These are phyloP conservation scores for Amylocarpus encephaloides DNA, from an alignment of 2,329 filamentous ascomycete genomes.

Conservation along the genomic window DNA sequence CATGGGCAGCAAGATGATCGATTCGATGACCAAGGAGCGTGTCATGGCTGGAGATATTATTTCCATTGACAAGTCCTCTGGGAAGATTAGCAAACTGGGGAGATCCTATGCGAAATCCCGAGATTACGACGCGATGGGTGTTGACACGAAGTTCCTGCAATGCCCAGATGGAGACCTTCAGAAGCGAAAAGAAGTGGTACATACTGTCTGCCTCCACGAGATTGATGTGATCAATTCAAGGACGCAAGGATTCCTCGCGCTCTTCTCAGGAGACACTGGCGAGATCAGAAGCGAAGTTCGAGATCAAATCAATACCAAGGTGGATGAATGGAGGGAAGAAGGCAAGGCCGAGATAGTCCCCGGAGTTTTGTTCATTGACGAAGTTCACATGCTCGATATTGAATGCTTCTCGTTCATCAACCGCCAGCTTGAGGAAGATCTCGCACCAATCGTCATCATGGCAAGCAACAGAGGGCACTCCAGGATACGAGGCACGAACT, in stretches of 20 bases:
- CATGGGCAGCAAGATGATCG: constrained; percentile 99
- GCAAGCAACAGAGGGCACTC: constrained; percentile 92
- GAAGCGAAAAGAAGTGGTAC: constrained; percentile 92
- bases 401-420: constrained; percentile 99
- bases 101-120: constrained; percentile 90
- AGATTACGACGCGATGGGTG: constrained; percentile 98
- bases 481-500: constrained; percentile 87
- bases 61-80: constrained; percentile 96
- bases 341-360: constrained; percentile 98
- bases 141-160: constrained; percentile 95
- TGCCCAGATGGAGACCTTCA: constrained; percentile 97
- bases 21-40: constrained; percentile 98
- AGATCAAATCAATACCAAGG: constrained; percentile 98
- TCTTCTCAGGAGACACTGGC: constrained; percentile 96
- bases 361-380: constrained; percentile 95
- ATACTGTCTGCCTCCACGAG: constrained; percentile 94
- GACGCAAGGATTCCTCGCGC: constrained; percentile 94
- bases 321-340: constrained; percentile 98
- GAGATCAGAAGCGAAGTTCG: constrained; percentile 96
- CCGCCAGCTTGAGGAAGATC: constrained; percentile 86
- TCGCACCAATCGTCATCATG: constrained; percentile 98
- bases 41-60: constrained; percentile 98
- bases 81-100: constrained; percentile 95
- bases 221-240: constrained; percentile 99
- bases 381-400: constrained; percentile 99